Base-by-base conservation (phyloP, 2,329 filamentous ascomycete genomes). In the Diplodia intermedia region DNA sequence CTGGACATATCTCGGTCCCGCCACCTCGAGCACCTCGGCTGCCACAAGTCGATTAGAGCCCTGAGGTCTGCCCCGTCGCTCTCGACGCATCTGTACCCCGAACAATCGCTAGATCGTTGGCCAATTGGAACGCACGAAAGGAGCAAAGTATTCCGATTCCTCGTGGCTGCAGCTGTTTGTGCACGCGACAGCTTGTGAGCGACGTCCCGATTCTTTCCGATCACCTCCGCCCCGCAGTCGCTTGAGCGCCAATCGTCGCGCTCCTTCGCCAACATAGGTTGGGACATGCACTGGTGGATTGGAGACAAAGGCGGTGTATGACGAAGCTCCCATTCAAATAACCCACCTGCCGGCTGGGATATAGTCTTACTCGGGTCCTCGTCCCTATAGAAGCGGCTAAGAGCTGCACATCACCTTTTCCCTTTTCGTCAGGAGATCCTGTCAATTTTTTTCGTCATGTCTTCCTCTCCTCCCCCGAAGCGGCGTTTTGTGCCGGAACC, bases 401-500 rank as follows among this genome's bases (percentile, higher is more conserved):
- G n/a, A 49, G 36, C 47, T 63, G 60, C 60, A 63, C 50, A 52
- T 26, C 15, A 26, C 36, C 20, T 50, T 33, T 20, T 49, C n/a
- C 15, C 26, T 66, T 56, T 9, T 7, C 49, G 2, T 26, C 47
- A n/a, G 5, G 60, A 18, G 4, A 26, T 20, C 36, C 20, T 20
- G 29, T 31, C 26, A 69, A 63, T 50, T n/a, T 62, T 62, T 61
- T 63, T 61, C 54, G 72, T 65, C 49, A 79, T 79, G 77, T 74
- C 76, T 36, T 73, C 75, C 31, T 71, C 71, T 67, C 69, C 72
- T 61, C 73, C 78, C 54, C 74, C 75, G 47, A 74, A 76, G 70
- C 75, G 76, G 62, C 62, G 62, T 36, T 80, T 80, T 72, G 76
- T 77, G 57, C 73, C 77, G 11, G 78, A 80, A 67, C 77, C 78